These are phyloP conservation scores for Chlamydomonas applanata DNA, from an alignment of 139 green algal genomes.

Conservation along the genomic window DNA sequence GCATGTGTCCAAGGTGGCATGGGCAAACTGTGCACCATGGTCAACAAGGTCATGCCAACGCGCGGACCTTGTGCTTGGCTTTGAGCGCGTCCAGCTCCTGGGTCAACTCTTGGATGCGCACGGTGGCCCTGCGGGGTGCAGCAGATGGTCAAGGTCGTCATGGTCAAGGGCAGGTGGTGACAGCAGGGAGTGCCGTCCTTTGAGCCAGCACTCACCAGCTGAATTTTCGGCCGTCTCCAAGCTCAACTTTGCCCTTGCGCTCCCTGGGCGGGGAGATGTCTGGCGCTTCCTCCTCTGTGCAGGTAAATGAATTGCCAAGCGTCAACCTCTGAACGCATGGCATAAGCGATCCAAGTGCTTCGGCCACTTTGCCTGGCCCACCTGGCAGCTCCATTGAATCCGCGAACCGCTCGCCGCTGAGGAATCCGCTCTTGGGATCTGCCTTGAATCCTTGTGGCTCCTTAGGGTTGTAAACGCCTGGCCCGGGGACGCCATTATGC, in stretches of 20 bases:
- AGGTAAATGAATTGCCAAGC: not conserved
- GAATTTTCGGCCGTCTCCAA: not conserved
- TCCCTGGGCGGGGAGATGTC: not conserved
- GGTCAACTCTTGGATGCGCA: constrained; percentile 10
- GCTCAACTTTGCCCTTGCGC: not conserved
- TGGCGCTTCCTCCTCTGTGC: not conserved
- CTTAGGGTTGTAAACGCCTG: not conserved
- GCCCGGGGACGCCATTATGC: too few species aligned
- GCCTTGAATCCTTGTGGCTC: not conserved
- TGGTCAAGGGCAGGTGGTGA: too few species aligned
- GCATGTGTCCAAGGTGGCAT: too few species aligned
- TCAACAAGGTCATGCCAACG: too few species aligned
- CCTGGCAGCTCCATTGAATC: too few species aligned
- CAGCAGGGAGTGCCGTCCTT: too few species aligned
- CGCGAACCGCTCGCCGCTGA: not conserved
- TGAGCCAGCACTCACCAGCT: not conserved
- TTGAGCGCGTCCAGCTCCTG: constrained; percentile 9
- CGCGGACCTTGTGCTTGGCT: constrained; percentile 2
- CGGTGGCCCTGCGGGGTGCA: not conserved
- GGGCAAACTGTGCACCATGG: not conserved
- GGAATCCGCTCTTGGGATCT: not conserved
- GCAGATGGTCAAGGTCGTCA: too few species aligned
- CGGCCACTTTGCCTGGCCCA: too few species aligned
- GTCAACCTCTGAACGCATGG: too few species aligned
- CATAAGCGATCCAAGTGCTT: too few species aligned